Evolutionary conservation across 768 basidiomycete genomes (phyloP), one percentile per base, ranked within the genome.

Genomic region (Tulasnella sp.): DNA sequence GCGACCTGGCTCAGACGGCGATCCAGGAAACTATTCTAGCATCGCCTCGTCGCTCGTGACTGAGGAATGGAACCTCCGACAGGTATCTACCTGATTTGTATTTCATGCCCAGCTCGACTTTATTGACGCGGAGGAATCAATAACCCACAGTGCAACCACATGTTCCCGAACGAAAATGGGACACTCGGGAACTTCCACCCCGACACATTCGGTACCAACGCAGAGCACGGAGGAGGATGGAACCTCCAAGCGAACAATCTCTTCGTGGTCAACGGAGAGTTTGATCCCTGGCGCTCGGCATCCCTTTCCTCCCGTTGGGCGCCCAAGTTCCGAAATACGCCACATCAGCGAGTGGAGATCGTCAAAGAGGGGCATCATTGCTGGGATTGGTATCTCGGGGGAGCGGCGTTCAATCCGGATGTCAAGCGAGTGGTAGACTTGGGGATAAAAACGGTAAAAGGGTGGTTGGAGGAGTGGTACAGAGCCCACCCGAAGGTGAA

Each of bases 131-230:
- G n/a, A n/a, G n/a, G n/a, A n/a, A n/a, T n/a, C n/a, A n/a, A n/a
- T n/a, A n/a, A n/a, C n/a, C n/a, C 52, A 0, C 71, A 52, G 21
- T 80, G 80, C 56, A 21, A 77, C 18, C 42, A 80, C 72, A 27
- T 68, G 46, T 80, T 80, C 78, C 78, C 71, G 36, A 74, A 38
- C 40, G 77, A 24, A 3, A 34, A 79, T 36, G 78, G 78, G 36
- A 31, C n/a, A n/a, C 1, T 38, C 2, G 71, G 36, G 8, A n/a
- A 21, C 46, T 79, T 14, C 75, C 18, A 44, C 27, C 78, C 72
- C 58, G 71, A 36, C 5, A 75, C 48, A 3, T 21, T 16, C 16
- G 52, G 16, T 12, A 79, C 58, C 71, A 78, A 48, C 72, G 10
- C 0, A 1, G 72, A 75, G 9, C 27, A 74, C 21, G 80, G 80